Evolutionary conservation across 305 asterid genomes (phyloP).

Genomic region (Stenogyne calaminthoides): DNA sequence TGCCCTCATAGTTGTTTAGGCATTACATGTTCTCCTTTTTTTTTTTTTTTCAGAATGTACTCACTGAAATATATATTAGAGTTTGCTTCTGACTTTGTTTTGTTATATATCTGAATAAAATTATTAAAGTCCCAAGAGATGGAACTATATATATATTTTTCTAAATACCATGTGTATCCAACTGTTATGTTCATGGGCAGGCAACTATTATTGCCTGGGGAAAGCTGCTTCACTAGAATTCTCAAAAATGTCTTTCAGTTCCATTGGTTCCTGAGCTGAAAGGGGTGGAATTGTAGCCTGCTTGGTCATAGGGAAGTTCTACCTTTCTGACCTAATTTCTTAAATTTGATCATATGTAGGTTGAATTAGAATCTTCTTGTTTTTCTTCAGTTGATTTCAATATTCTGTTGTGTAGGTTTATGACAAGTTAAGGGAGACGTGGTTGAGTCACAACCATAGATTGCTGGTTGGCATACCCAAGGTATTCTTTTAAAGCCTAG

Average conservation of each 20-base stretch:
- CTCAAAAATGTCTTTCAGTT: not conserved
- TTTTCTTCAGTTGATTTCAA: constrained; percentile 3
- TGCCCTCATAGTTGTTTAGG: constrained; percentile 33
- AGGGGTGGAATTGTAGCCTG: constrained; percentile 6
- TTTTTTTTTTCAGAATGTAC: constrained; percentile 31
- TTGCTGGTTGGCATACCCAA: constrained; percentile 9
- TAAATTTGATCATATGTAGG: not conserved
- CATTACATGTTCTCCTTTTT: constrained; percentile 22
- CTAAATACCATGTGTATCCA: not conserved
- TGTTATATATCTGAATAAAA: constrained; percentile 26
- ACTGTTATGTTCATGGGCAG: constrained; percentile 16
- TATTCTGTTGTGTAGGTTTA: not conserved
- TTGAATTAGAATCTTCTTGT: not conserved
- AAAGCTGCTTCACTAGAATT: not conserved
- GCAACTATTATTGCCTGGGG: constrained; percentile 4
- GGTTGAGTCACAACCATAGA: not conserved
- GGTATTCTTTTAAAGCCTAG: constrained; percentile 23
- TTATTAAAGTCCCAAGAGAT: not conserved
- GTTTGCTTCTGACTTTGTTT: constrained; percentile 29
- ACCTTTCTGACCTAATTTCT: not conserved
- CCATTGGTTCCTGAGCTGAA: not conserved
- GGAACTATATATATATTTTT: not conserved
- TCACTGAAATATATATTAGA: constrained; percentile 24
- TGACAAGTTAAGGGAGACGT: not conserved
- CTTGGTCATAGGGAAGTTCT: constrained; percentile 17